phyloP scores from a whole-genome alignment of 73 alveolate genomes.

The Breviolum minutum region DNA sequence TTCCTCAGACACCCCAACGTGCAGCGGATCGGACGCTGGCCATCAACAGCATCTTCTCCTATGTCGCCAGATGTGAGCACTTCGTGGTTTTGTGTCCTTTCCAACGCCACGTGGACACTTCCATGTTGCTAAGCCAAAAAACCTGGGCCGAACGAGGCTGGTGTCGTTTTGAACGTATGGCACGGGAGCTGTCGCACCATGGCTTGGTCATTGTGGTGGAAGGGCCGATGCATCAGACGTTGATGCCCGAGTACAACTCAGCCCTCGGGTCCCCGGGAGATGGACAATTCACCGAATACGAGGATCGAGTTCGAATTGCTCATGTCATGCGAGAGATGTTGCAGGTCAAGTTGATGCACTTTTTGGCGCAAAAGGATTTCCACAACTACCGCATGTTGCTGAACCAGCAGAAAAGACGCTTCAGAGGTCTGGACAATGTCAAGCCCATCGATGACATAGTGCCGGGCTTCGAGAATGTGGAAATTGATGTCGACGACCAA shows the following conservation, averaged over 20 bases:
- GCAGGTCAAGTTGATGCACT: neutral
- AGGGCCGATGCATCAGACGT: neutral
- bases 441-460: neutral
- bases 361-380: neutral
- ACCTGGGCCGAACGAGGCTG: constrained; percentile 4
- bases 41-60: constrained; percentile 14
- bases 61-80: neutral
- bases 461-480: neutral
- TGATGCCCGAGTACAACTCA: neutral
- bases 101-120: neutral
- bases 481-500: neutral
- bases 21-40: too few relatives aligned
- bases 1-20: too few relatives aligned
- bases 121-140: neutral
- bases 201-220: neutral
- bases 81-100: neutral
- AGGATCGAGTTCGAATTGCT: neutral
- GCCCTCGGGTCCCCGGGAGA: constrained; percentile 12
- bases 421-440: neutral
- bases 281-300: neutral
- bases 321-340: neutral
- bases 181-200: neutral
- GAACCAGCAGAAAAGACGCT: constrained; percentile 10
- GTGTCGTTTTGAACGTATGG: neutral
- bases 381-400: constrained; percentile 26